These are phyloP conservation scores for Cordia subcordata DNA, from an alignment of 257 asterid species.

Conservation along the genomic window DNA sequence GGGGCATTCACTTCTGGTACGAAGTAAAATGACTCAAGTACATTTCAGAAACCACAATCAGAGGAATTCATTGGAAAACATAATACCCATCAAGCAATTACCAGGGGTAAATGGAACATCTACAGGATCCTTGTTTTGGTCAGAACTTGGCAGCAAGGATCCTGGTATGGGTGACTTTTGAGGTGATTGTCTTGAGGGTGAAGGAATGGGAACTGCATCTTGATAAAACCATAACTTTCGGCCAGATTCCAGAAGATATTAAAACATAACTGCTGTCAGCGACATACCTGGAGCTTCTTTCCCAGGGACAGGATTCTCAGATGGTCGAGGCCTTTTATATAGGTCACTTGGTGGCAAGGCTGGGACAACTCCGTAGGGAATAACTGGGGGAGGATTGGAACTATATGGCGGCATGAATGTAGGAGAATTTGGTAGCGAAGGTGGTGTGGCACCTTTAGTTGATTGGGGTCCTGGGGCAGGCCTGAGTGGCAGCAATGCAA, in stretches of 20 bases:
- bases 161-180: constrained; percentile 33
- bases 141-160: constrained; percentile 38
- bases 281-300: constrained; percentile 56
- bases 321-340: constrained; percentile 16
- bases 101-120: constrained; percentile 48
- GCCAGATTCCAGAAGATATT: constrained; percentile 13
- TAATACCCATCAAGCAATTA: constrained; percentile 13
- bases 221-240: constrained; percentile 26
- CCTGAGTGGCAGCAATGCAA: constrained; percentile 29
- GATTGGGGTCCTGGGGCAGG: constrained; percentile 36
- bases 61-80: not conserved
- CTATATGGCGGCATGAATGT: constrained; percentile 31
- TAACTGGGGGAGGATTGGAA: constrained; percentile 31
- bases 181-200: constrained; percentile 43
- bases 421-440: constrained; percentile 31
- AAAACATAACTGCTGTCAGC: constrained; percentile 11
- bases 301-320: constrained; percentile 24
- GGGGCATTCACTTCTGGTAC: constrained; percentile 16
- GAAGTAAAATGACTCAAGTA: not conserved
- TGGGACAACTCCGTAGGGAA: constrained; percentile 16
- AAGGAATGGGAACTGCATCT: constrained; percentile 41
- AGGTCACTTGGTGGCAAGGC: constrained; percentile 44
- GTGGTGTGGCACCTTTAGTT: constrained; percentile 23
- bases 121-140: constrained; percentile 37
- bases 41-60: not conserved